Percentiles rank a stretch among this genome's conserved stretches.
phyloP scores from a whole-genome alignment of 2,329 filamentous ascomycete species.

The Aspergillus sp. region DNA sequence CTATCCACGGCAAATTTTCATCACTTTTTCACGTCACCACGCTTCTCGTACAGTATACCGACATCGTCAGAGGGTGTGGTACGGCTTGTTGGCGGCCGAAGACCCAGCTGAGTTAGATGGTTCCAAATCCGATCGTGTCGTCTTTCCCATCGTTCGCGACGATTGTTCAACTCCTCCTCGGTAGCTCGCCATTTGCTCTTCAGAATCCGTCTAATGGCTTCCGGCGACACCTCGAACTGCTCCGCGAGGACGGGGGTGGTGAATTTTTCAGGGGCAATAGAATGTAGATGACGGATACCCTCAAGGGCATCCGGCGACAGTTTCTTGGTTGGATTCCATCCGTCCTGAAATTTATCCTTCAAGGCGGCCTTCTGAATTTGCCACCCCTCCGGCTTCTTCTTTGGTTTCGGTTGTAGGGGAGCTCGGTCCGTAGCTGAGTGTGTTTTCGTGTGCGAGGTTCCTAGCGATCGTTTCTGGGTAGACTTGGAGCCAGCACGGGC shows the following conservation, averaged over 20 bases:
- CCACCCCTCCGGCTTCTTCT: constrained; percentile 59
- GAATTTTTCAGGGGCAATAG: constrained; percentile 73
- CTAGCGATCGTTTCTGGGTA: neutral
- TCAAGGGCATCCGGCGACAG: constrained; percentile 88
- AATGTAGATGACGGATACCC: constrained; percentile 82
- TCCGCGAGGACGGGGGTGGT: constrained; percentile 70
- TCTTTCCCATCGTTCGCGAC: constrained; percentile 45
- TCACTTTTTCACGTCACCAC: constrained; percentile 3
- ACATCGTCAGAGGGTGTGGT: constrained; percentile 25
- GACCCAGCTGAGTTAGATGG: constrained; percentile 49
- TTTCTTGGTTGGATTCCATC: constrained; percentile 80
- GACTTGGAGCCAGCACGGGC: neutral
- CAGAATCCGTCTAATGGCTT: constrained; percentile 83
- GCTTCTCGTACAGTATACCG: constrained; percentile 24
- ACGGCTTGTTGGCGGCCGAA: constrained; percentile 55
- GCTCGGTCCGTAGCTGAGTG: constrained; percentile 4
- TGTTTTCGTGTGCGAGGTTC: constrained; percentile 2
- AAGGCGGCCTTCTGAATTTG: constrained; percentile 72
- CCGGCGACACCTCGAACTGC: constrained; percentile 82
- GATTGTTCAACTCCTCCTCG: constrained; percentile 38
- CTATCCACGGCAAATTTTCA: neutral
- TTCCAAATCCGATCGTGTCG: constrained; percentile 48
- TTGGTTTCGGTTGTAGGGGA: constrained; percentile 7
- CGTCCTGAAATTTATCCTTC: constrained; percentile 71
- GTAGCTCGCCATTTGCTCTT: constrained; percentile 53